These are phyloP conservation scores for Sphaceloma murrayae DNA, from an alignment of 2,329 filamentous ascomycete genomes.

Conservation along the genomic window DNA sequence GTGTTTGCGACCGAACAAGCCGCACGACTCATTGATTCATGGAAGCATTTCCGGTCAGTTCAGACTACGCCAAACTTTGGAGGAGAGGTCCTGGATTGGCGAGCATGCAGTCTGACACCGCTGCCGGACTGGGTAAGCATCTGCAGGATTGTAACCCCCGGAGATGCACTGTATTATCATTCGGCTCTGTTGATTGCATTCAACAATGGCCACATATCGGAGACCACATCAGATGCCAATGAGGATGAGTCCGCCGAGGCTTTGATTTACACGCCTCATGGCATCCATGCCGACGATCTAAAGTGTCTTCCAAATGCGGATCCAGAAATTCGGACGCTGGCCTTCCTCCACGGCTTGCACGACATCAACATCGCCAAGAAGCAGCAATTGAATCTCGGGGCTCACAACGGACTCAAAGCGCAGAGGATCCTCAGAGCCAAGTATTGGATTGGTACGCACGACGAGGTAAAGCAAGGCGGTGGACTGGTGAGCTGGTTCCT, in stretches of 20 bases:
- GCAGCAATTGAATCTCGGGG: slow-evolving; percentile 55
- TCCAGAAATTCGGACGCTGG: slow-evolving; percentile 44
- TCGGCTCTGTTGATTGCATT: slow-evolving; percentile 53
- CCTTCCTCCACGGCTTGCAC: slow-evolving; percentile 55
- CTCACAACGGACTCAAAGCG: slow-evolving; percentile 50
- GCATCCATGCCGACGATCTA: slow-evolving; percentile 42
- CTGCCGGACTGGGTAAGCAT: slow-evolving; percentile 55
- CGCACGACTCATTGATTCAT: slow-evolving; percentile 46
- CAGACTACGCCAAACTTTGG: slow-evolving; percentile 41
- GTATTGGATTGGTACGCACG: slow-evolving; percentile 59
- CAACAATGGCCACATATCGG: slow-evolving; percentile 24
- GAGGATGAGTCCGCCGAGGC: slow-evolving; percentile 40
- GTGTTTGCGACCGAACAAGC: slow-evolving; percentile 53
- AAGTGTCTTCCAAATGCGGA: slow-evolving; percentile 34
- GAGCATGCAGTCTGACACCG: slow-evolving; percentile 33
- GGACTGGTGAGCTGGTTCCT: slow-evolving; percentile 47
- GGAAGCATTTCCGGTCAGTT: slow-evolving; percentile 51
- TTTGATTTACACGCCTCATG: slow-evolving; percentile 56
- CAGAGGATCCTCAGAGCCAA: slow-evolving; percentile 44
- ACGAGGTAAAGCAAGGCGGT: slow-evolving; percentile 52
- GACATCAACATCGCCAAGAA: slow-evolving; percentile 44
- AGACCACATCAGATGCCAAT: slow-evolving; percentile 24
- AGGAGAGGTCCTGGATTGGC: slow-evolving; percentile 35
- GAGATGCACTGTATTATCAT: slow-evolving; percentile 52
- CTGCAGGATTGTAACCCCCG: slow-evolving; percentile 44